Conservation (phyloP, 495 filamentous ascomycete genomes). For the Aspergillus cavernicola region DNA sequence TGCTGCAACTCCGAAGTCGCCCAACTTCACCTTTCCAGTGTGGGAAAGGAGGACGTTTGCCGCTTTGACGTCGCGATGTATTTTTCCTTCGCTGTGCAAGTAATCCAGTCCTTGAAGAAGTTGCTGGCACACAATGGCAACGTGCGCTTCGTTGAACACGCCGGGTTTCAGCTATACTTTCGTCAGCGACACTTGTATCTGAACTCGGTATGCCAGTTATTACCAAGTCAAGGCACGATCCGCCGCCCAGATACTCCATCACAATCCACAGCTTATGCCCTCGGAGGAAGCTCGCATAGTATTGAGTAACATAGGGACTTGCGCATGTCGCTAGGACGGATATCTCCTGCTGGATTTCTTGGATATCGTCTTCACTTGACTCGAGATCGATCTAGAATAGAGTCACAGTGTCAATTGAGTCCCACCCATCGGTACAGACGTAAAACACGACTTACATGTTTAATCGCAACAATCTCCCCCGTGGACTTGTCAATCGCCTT, state of each 20-base stretch:
- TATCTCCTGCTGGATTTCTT: constrained; percentile 97
- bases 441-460: constrained; percentile 60
- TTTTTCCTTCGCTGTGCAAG: constrained; percentile 90
- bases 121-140: constrained; percentile 92
- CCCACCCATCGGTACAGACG: constrained; percentile 5
- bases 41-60: constrained; percentile 87
- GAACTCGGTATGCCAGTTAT: neutral
- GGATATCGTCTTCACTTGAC: constrained; percentile 94
- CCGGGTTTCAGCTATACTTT: constrained; percentile 78
- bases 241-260: constrained; percentile 95
- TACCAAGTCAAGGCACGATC: constrained; percentile 90
- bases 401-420: constrained; percentile 22
- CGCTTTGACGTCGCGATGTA: constrained; percentile 96
- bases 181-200: constrained; percentile 20
- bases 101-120: constrained; percentile 89
- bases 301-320: constrained; percentile 90
- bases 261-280: constrained; percentile 98
- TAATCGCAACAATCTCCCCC: constrained; percentile 87
- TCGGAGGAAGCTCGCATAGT: constrained; percentile 90
- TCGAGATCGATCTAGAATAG: constrained; percentile 90
- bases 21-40: constrained; percentile 90
- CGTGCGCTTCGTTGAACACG: constrained; percentile 81
- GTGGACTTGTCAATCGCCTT: constrained; percentile 85
- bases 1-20: constrained; percentile 96
- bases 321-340: constrained; percentile 91